Base-by-base conservation (phyloP, 2,329 filamentous ascomycete genomes). In the Truncatella angustata region DNA sequence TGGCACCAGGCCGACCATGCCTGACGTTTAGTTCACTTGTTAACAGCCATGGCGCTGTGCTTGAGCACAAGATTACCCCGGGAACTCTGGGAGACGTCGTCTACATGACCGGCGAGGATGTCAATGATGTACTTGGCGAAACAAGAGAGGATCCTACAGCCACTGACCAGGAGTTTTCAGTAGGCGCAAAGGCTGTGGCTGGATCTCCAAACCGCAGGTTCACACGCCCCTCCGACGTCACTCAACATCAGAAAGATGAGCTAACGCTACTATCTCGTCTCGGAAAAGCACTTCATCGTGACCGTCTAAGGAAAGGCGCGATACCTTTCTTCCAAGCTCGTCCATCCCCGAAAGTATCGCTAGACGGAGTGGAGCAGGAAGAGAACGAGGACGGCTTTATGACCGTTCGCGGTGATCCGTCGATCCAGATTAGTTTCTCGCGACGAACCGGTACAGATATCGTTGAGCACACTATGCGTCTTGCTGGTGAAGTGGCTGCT, bases 21-120 rank as follows among this genome's bases (percentile, higher is more conserved):
- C 71, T 88, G 44, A 87, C 84, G 0, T 86, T 87, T 60, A 87
- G 83, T 55, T 78, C 81, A 4, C 77, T 74, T 46, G 71, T 88
- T 20, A 77, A 81, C 57, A 64, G 71, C 12, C 62, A 70, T 1
- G 85, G 84, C 5, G 67, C 76, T 5, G 60, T 87, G 3, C 65
- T 85, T 6, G 78, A 83, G 7, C 71, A 74, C 58, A 78, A 75
- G 40, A 71, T 88, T 43, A 75, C 77, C 23, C 76, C 83, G 2
- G 79, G 78, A 5, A 72, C 62, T 10, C 63, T 87, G n/a, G 64
- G 69, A 16, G 73, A 81, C 24, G 78, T 87, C n/a, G 65, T 80
- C 9, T 83, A 78, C 57, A 73, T 87, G 52, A 80, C 81, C 14
- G 78, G 80, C 4, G 67, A 71, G 14, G 73, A 80, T 46, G 73